phyloP scores from a whole-genome alignment of 2,329 filamentous ascomycete genomes.

The Epichloe elymi region DNA sequence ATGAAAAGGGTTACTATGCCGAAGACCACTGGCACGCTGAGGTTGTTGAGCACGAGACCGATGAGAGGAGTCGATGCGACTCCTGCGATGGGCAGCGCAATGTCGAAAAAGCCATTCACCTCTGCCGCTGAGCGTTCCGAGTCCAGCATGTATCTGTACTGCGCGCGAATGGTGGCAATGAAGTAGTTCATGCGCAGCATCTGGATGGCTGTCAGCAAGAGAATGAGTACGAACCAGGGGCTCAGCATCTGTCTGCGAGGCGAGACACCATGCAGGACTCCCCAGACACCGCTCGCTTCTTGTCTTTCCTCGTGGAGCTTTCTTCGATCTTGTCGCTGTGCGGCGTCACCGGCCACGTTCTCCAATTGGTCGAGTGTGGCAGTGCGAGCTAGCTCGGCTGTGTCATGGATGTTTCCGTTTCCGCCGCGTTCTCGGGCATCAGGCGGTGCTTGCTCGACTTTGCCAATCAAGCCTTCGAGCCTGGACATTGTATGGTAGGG shows the following conservation, averaged over 20 bases:
- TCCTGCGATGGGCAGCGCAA: slow-evolving; percentile 52
- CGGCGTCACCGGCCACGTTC: background rate
- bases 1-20: slow-evolving; percentile 44
- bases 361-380: background rate
- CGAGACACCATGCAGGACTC: slow-evolving; percentile 50
- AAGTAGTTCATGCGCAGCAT: slow-evolving; percentile 8
- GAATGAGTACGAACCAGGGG: slow-evolving; percentile 56
- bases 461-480: background rate
- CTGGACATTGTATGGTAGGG: background rate
- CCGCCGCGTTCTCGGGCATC: background rate
- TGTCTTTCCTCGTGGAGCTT: slow-evolving; percentile 33
- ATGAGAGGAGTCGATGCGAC: slow-evolving; percentile 60
- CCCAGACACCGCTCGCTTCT: slow-evolving; percentile 50
- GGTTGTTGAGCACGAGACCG: slow-evolving; percentile 52
- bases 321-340: background rate
- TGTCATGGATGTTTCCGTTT: background rate
- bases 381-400: background rate
- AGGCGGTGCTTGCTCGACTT: background rate
- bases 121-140: slow-evolving; percentile 25
- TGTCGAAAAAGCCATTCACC: slow-evolving; percentile 31
- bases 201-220: slow-evolving; percentile 47
- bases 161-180: slow-evolving; percentile 54
- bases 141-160: slow-evolving; percentile 56
- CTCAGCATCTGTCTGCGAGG: slow-evolving; percentile 49
- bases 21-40: slow-evolving; percentile 48